Percentiles rank a stretch among this genome's conserved stretches.
Conservation (phyloP, 495 filamentous ascomycete species). For the Talaromyces trachyspermus region DNA sequence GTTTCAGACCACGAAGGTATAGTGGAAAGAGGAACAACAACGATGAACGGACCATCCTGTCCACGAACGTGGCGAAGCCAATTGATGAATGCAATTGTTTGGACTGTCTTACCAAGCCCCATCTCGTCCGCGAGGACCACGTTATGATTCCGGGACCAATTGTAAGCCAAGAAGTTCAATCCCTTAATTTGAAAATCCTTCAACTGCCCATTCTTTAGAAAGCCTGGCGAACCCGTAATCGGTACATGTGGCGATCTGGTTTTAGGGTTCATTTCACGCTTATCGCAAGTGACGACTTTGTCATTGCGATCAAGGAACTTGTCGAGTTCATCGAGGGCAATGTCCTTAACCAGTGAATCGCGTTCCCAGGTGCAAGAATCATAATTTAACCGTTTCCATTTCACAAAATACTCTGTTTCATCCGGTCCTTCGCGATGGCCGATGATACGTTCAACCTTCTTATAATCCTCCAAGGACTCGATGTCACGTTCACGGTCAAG, state of each 20-base stretch:
- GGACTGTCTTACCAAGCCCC: conserved; percentile 97
- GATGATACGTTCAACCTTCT: conserved; percentile 88
- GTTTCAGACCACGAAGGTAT: conserved; percentile 98
- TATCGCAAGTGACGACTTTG: conserved; percentile 68
- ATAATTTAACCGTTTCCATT: conserved; percentile 83
- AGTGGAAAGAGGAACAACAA: conserved; percentile 90
- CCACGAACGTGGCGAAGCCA: conserved; percentile 89
- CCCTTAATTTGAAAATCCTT: conserved; percentile 93
- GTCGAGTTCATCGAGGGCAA: conserved; percentile 82
- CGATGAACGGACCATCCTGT: conserved; percentile 91
- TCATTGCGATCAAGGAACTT: conserved; percentile 76
- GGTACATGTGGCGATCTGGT: conserved; percentile 64
- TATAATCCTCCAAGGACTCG: conserved; percentile 77
- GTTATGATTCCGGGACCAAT: conserved; percentile 86
- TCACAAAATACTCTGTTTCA: conserved; percentile 77
- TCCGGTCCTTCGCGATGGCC: conserved; percentile 67
- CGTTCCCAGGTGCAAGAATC: conserved; percentile 91
- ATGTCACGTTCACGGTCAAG: conserved; percentile 81
- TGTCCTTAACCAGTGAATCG: conserved; percentile 62
- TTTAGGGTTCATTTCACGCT: conserved; percentile 61
- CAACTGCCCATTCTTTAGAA: conserved; percentile 77
- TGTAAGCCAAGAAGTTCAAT: conserved; percentile 87
- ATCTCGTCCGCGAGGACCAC: conserved; percentile 98
- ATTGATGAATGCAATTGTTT: conserved; percentile 94
- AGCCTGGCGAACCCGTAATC: conserved; percentile 71